Conservation (phyloP, 768 basidiomycete species). For the Collybia nuda region DNA sequence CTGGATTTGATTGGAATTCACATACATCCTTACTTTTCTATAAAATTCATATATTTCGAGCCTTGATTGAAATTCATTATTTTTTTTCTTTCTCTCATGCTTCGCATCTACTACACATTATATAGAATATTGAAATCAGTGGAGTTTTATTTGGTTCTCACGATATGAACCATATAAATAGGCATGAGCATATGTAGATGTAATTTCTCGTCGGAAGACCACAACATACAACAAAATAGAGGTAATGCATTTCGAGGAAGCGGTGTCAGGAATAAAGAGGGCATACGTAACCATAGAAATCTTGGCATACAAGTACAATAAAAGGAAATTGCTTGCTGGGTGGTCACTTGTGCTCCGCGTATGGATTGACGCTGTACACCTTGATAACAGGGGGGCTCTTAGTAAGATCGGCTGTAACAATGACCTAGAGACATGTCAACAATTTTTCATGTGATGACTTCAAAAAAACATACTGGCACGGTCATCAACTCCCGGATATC, state of each 20-base stretch:
- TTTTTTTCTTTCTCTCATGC: too few relatives aligned
- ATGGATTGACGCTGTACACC: constrained; percentile 94
- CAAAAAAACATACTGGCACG: constrained; percentile 68
- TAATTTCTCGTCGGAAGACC: constrained; percentile 11
- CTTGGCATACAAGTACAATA: constrained; percentile 30
- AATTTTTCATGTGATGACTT: background rate
- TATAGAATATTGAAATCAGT: background rate
- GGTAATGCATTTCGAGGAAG: constrained; percentile 11
- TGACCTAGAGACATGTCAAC: constrained; percentile 56
- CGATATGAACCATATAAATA: background rate
- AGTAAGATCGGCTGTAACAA: constrained; percentile 91
- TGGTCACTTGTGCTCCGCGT: constrained; percentile 60
- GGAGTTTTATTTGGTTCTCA: too few relatives aligned
- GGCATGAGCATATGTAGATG: constrained; percentile 10
- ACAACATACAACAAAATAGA: constrained; percentile 10
- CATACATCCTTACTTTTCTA: background rate
- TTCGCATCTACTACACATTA: background rate
- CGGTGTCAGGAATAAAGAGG: constrained; percentile 10
- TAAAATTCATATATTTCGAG: background rate
- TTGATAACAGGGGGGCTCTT: constrained; percentile 98
- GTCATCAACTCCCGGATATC: constrained; percentile 93
- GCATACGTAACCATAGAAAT: constrained; percentile 15
- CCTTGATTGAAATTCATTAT: too few relatives aligned
- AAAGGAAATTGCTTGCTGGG: constrained; percentile 12
- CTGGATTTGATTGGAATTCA: constrained; percentile 39